These are phyloP conservation scores for Dendrobium chrysotoxum DNA, from an alignment of 106 monocot genomes.

Conservation along the genomic window DNA sequence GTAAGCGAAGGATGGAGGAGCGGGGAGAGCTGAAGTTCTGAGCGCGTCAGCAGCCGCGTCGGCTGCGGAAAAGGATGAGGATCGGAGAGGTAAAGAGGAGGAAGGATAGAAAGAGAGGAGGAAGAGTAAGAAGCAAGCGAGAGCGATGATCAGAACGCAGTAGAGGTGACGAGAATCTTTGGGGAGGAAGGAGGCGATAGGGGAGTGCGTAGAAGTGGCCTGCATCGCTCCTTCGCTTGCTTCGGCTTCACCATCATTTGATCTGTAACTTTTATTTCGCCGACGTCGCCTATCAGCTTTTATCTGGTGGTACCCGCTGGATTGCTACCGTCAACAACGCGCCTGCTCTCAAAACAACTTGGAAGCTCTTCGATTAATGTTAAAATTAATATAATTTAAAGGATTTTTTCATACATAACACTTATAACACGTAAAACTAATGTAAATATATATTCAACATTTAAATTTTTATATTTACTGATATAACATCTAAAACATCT, in stretches of 20 bases:
- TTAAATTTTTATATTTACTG: too few relatives aligned
- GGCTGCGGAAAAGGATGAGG: not conserved
- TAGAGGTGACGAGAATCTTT: slow-evolving; percentile 9
- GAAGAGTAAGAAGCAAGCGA: not conserved
- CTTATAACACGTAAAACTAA: too few relatives aligned
- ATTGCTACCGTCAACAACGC: too few relatives aligned
- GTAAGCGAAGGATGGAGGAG: slow-evolving; percentile 57
- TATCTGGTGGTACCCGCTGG: too few relatives aligned
- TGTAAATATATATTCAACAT: too few relatives aligned
- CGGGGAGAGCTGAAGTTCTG: slow-evolving; percentile 16
- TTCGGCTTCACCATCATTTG: not conserved
- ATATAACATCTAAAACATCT: too few relatives aligned
- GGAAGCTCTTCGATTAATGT: too few relatives aligned
- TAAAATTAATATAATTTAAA: too few relatives aligned
- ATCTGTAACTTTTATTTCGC: too few relatives aligned
- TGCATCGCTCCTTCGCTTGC: slow-evolving; percentile 5
- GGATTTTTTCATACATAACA: too few relatives aligned
- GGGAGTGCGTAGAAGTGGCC: not conserved
- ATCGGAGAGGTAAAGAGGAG: not conserved
- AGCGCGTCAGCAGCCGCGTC: not conserved
- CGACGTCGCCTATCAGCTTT: too few relatives aligned
- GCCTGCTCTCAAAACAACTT: too few relatives aligned
- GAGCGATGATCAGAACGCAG: slow-evolving; percentile 5
- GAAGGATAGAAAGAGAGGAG: not conserved
- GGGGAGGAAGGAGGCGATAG: not conserved